Percentiles rank a stretch among this genome's conserved stretches.
Evolutionary conservation across 352 stramenopile species (phyloP).

Genomic region (Blastocystis hominis): DNA sequence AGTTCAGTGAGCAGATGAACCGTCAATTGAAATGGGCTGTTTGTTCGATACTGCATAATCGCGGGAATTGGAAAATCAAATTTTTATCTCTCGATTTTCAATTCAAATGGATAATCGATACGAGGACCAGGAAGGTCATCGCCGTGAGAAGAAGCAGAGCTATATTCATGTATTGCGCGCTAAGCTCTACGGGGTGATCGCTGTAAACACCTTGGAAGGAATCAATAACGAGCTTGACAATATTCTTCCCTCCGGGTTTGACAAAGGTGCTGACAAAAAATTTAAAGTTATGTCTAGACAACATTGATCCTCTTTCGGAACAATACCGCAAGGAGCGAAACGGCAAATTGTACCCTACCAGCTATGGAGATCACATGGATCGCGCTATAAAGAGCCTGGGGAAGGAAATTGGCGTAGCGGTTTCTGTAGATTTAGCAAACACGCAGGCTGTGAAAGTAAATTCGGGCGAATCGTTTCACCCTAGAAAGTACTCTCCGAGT

Average conservation of each 20-base stretch:
- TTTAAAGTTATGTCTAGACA: conserved; percentile 4
- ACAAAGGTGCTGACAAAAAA: not conserved
- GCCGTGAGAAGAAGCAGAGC: conserved; percentile 7
- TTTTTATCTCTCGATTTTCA: conserved; percentile 6
- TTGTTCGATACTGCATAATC: not conserved
- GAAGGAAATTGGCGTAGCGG: conserved; percentile 46
- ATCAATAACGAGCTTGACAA: conserved; percentile 41
- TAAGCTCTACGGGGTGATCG: conserved; percentile 48
- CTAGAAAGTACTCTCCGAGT: conserved; percentile 36
- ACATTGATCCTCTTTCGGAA: conserved; percentile 46
- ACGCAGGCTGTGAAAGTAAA: conserved; percentile 52
- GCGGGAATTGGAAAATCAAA: not conserved
- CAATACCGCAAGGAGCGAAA: conserved; percentile 52
- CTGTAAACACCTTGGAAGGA: conserved; percentile 52
- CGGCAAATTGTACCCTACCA: conserved; percentile 46
- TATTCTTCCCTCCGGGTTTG: conserved; percentile 25
- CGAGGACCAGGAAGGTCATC: conserved; percentile 7
- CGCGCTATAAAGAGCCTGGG: conserved; percentile 55
- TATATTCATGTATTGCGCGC: conserved; percentile 50
- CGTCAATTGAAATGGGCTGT: not conserved
- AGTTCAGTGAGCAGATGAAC: conserved; percentile 31
- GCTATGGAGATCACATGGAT: conserved; percentile 57
- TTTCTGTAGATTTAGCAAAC: conserved; percentile 52
- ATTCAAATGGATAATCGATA: conserved; percentile 14
- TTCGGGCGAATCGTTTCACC: not conserved